Base-by-base conservation (phyloP, 2,329 filamentous ascomycete genomes). In the Neobulgaria alba region DNA sequence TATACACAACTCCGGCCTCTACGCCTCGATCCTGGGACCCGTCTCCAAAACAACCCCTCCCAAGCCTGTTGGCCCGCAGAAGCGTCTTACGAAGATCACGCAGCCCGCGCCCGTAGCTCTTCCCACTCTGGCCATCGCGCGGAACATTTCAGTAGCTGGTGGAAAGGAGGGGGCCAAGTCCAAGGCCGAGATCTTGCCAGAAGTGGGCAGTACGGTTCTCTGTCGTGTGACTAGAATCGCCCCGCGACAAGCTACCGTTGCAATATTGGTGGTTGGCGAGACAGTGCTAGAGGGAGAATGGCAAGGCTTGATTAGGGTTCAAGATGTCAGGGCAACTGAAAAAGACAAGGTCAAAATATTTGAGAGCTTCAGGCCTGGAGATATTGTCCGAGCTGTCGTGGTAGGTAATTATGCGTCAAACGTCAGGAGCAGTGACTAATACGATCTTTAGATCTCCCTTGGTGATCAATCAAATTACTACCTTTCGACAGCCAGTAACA, bases 391-490 rank as follows among this genome's bases (percentile, higher is more conserved):
- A 37, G 92, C 87, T 3, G 75, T 82, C 41, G 88, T 98, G 57
- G 82, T 87, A 56, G 42, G 41, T 45, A 20, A 21, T 46, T 37
- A n/a, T n/a, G n/a, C n/a, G n/a, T n/a, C n/a, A n/a, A n/a, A n/a
- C n/a, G n/a, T n/a, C n/a, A n/a, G n/a, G n/a, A n/a, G n/a, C n/a
- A n/a, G n/a, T n/a, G n/a, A n/a, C n/a, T n/a, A n/a, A n/a, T n/a
- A n/a, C n/a, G n/a, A n/a, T 19, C n/a, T 34, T 8, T 19, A 83
- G 79, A 92, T 94, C 43, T 92, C 85, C 5, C 66, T 96, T 10
- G 92, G 92, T 29, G 92, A 98, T 60, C 89, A 96, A 66, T 79
- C 84, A 37, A 94, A 86, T 56, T 98, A 96, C 62, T 98, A 95
- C 62, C 73, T 94, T n/a, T 85, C 82, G 18, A 98, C 92, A 1